Base-by-base conservation (phyloP, 2,329 filamentous ascomycete species). In the Neopestalotiopsis rosae region DNA sequence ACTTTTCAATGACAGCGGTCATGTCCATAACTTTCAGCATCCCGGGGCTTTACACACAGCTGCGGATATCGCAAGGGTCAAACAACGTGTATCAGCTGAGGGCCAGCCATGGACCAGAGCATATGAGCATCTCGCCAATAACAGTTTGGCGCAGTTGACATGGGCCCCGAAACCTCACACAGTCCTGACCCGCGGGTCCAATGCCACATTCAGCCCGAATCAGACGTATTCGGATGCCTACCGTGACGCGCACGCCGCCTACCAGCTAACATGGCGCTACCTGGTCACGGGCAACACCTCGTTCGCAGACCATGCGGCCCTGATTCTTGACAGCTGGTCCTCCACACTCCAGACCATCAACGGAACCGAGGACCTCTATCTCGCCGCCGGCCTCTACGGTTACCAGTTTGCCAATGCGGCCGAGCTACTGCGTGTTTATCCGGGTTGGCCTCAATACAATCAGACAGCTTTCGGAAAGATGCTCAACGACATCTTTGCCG, bases 341-440 rank as follows among this genome's bases (percentile, higher is more conserved):
- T 72, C 71, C 5, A 81, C 78, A 1, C 69, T 84, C 5, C 75
- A 73, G 0, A 62, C 65, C 1, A 78, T 84, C 49, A 71, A 68
- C 13, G 82, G 82, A 0, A 78, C 68, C 24, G 72, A 74, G 5
- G 82, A 85, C 67, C 77, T 72, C 24, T 81, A 76, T 67, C 79
- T 86, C 3, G 79, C 80, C 0, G 75, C 81, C 0, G 83, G 84
- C 0, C 71, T 86, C 2, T 82, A 86, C 38, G 83, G 84, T 0
- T 84, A 85, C 66, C 76, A 86, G 69, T 74, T 85, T 12, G 83
- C 83, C 17, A 86, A 85, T 63, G 83, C 80, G 0, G 84, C 78
- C 0, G 84, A 86, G 69, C 74, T 85, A 1, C 73, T 85, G 59
- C 74, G 81, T 1, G 71, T 68, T 24, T 80, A 83, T 65, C 34